Conservation (phyloP, 2,329 filamentous ascomycete genomes). For the Aspergillus amoenus region DNA sequence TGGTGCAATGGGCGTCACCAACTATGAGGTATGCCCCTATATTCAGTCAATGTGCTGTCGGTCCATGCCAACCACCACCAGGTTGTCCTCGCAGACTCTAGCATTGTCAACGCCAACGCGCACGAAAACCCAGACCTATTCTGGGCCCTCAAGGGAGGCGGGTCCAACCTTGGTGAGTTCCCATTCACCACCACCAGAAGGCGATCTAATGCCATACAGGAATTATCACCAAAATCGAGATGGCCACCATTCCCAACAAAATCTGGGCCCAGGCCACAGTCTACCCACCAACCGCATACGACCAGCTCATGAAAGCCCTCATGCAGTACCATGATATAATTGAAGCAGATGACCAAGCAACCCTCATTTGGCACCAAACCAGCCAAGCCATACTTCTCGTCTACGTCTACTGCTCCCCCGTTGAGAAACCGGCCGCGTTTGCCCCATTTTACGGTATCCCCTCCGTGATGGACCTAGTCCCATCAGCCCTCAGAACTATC, state of each 20-base stretch:
- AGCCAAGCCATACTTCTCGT: slow-evolving; percentile 9
- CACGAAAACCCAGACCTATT: slow-evolving; percentile 27
- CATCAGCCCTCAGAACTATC: slow-evolving; percentile 7
- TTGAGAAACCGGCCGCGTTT: slow-evolving; percentile 8
- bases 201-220: neutral
- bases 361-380: slow-evolving; percentile 11
- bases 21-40: slow-evolving; percentile 14
- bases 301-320: slow-evolving; percentile 9
- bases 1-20: slow-evolving; percentile 9
- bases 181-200: neutral
- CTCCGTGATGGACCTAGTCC: slow-evolving; percentile 2
- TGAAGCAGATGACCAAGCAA: slow-evolving; percentile 12
- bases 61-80: neutral
- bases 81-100: slow-evolving; percentile 18
- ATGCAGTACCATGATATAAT: slow-evolving; percentile 15
- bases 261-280: slow-evolving; percentile 15
- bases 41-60: neutral
- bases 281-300: slow-evolving; percentile 6
- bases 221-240: slow-evolving; percentile 17
- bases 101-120: slow-evolving; percentile 14
- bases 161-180: neutral
- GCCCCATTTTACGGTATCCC: slow-evolving; percentile 11
- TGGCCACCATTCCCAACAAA: slow-evolving; percentile 17
- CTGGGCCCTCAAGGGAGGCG: slow-evolving; percentile 26
- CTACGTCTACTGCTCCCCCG: slow-evolving; percentile 9